Evolutionary conservation across 805 yeast genomes (phyloP), one percentile per base, ranked within the genome.

Genomic region (Saturnispora kantuleensis): DNA sequence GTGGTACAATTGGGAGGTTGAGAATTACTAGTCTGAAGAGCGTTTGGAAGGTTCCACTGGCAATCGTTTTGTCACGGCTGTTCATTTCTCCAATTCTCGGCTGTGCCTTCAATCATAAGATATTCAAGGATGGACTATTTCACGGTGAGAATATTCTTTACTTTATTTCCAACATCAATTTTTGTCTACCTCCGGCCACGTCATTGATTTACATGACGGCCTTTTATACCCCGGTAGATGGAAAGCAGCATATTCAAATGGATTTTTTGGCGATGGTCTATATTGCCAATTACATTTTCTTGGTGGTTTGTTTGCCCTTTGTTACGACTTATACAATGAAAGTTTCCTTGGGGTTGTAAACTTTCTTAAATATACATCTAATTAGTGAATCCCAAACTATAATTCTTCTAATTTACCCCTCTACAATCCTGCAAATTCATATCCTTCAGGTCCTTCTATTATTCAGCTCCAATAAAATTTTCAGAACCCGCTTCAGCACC

Each of bases 151-250:
- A 64, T 7, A 71, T 87, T 49, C 71, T 86, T 10, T 72, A 81
- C 36, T 82, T 90, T 54, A 81, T 89, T 5, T 70, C 83, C 56
- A 81, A 83, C 29, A 68, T 89, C 29, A 77, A 81, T 10, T 84
- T 79, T 59, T 81, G 90, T 0, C 73, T 86, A 47, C 97, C 97
- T 0, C 81, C 85, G 42, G 94, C 96, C 0, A 90, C 97, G 0
- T 73, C 93, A 0, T 81, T 87, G 56, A 81, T 90, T 12, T 90
- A 88, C 62, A 72, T 89, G 51, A 89, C 97, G 2, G 90, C 96
- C 2, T 79, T 86, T 56, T 85, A 81, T 61, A 79, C 89, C 1
- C 94, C 93, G 13, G 76, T 83, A 2, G 66, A 59, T 31, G 56
- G 69, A 5, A 67, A 68, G 2, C 70, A 68, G 31, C 76, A 71